These are phyloP conservation scores for Friedmanniomyces simplex DNA, from an alignment of 495 filamentous ascomycete genomes.

Conservation along the genomic window DNA sequence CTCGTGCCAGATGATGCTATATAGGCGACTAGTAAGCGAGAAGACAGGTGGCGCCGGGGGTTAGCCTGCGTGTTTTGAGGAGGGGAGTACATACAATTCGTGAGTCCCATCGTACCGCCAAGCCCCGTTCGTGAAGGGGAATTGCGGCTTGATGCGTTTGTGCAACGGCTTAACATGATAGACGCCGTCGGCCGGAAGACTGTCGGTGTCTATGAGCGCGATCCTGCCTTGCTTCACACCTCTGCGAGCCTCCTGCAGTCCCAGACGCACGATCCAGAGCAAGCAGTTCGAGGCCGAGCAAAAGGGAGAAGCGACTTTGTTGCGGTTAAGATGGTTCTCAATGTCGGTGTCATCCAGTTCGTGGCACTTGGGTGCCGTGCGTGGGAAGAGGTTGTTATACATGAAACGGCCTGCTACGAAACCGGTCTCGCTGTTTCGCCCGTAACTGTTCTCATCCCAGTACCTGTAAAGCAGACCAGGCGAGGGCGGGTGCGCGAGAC, in stretches of 20 bases:
- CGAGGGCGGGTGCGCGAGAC: neutral
- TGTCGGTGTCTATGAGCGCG: neutral
- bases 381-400: neutral
- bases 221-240: neutral
- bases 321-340: neutral
- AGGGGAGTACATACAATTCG: neutral
- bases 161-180: neutral
- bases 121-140: neutral
- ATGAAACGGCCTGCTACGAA: neutral
- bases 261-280: neutral
- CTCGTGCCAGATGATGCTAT: neutral
- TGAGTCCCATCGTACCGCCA: neutral
- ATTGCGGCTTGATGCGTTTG: neutral
- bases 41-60: too few relatives aligned
- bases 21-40: too few relatives aligned
- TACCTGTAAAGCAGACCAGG: neutral
- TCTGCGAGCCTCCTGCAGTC: neutral
- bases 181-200: neutral
- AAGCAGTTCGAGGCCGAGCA: neutral
- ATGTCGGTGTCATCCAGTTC: neutral
- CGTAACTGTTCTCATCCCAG: constrained; percentile 2
- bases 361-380: neutral
- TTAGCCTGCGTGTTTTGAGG: too few relatives aligned
- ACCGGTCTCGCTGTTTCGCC: neutral
- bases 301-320: neutral